Conservation (phyloP, 2,329 filamentous ascomycete species). For the Byssothecium circinans region DNA sequence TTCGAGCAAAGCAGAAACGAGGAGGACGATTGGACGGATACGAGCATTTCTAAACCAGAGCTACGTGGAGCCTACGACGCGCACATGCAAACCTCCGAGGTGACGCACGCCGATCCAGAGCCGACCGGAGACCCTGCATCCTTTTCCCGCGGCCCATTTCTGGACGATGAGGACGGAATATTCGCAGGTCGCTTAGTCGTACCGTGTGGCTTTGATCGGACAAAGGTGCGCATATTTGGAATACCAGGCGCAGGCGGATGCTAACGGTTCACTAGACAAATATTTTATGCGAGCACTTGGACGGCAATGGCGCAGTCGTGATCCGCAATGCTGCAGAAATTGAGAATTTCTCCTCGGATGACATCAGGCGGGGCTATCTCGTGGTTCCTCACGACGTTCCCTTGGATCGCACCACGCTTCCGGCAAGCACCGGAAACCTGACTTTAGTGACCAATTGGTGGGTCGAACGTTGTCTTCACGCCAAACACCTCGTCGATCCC, state of each 20-base stretch:
- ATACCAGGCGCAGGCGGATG: neutral
- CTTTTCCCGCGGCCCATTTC: constrained; percentile 8
- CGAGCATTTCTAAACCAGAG: constrained; percentile 21
- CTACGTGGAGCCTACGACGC: constrained; percentile 15
- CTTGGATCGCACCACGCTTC: constrained; percentile 37
- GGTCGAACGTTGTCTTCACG: constrained; percentile 83
- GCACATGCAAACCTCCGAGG: constrained; percentile 5
- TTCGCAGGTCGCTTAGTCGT: constrained; percentile 48
- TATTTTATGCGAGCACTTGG: constrained; percentile 37
- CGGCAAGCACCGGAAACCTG: constrained; percentile 38
- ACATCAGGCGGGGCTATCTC: constrained; percentile 39
- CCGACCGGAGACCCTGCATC: constrained; percentile 18
- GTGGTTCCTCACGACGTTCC: constrained; percentile 51
- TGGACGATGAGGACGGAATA: constrained; percentile 38
- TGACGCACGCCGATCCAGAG: constrained; percentile 12
- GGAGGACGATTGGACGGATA: constrained; percentile 41
- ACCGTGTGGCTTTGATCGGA: constrained; percentile 48
- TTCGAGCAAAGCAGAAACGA: constrained; percentile 26
- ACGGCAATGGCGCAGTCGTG: constrained; percentile 40
- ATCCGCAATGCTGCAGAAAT: constrained; percentile 29
- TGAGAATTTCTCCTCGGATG: constrained; percentile 24
- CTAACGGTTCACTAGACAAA: constrained; percentile 33
- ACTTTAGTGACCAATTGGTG: constrained; percentile 81
- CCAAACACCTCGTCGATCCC: constrained; percentile 71
- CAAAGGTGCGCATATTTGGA: constrained; percentile 38